Percentiles rank a stretch among this genome's conserved stretches.
These are phyloP conservation scores for Prosopis cineraria DNA, from an alignment of 306 rosid species.

Conservation along the genomic window DNA sequence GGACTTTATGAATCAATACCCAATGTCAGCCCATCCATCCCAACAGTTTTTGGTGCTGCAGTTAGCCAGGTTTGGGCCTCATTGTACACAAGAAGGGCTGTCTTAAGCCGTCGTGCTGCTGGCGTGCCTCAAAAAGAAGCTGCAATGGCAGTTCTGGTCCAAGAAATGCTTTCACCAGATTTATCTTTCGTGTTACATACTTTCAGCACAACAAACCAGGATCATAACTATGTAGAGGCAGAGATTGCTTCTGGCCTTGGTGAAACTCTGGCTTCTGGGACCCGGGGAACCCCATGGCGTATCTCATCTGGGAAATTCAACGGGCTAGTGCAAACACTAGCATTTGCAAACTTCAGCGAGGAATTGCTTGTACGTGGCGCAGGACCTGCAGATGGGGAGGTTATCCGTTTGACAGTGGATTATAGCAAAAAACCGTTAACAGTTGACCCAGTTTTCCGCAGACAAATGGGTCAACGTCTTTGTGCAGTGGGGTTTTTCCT, in stretches of 20 bases:
- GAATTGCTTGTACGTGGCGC: conserved; percentile 74
- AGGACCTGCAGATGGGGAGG: conserved; percentile 89
- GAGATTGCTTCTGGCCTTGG: conserved; percentile 97
- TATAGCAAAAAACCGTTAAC: conserved; percentile 86
- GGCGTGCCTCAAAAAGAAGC: conserved; percentile 87
- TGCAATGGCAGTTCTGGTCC: conserved; percentile 88
- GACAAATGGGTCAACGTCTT: conserved; percentile 86
- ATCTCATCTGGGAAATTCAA: conserved; percentile 82
- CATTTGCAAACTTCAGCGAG: conserved; percentile 94
- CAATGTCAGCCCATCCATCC: conserved; percentile 81
- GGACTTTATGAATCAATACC: conserved; percentile 96
- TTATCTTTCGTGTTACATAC: conserved; percentile 92
- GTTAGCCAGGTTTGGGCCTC: conserved; percentile 90
- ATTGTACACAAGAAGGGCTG: conserved; percentile 85
- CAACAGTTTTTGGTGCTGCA: conserved; percentile 66
- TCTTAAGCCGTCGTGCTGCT: conserved; percentile 82
- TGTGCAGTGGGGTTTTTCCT: conserved; percentile 87
- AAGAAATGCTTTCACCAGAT: conserved; percentile 96
- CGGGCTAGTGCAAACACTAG: conserved; percentile 67
- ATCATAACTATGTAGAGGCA: conserved; percentile 76
- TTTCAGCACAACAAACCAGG: conserved; percentile 68
- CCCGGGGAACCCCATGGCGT: conserved; percentile 96
- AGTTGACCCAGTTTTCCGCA: conserved; percentile 69
- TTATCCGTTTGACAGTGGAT: conserved; percentile 80
- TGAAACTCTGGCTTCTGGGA: conserved; percentile 96